A percentile compares a stretch with the other conserved stretches of the same genome.
These are phyloP conservation scores for Nemania bipapillata DNA, from an alignment of 2,329 filamentous ascomycete species.

Conservation along the genomic window DNA sequence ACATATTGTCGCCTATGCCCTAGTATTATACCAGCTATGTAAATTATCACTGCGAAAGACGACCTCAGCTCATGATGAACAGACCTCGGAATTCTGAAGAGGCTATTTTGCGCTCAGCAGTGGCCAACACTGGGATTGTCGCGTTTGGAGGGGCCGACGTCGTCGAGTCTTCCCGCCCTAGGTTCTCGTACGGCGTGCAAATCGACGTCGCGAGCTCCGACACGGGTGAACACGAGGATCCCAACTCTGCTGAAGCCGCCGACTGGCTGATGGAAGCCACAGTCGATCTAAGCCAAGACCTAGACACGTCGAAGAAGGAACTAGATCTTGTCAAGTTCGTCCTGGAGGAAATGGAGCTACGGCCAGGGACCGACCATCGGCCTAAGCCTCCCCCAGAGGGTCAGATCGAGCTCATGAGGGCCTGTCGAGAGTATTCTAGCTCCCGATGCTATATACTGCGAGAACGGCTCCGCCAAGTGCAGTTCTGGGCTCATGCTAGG, in stretches of 20 bases:
- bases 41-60: not conserved
- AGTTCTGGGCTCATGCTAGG: slow-evolving; percentile 39
- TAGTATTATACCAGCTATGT: not conserved
- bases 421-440: slow-evolving; percentile 45
- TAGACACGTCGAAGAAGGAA: slow-evolving; percentile 46
- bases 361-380: slow-evolving; percentile 4
- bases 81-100: not conserved
- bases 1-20: not conserved
- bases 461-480: slow-evolving; percentile 44
- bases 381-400: slow-evolving; percentile 22
- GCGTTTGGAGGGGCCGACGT: not conserved
- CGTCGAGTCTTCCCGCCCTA: slow-evolving; percentile 17
- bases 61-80: not conserved
- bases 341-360: slow-evolving; percentile 39
- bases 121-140: not conserved
- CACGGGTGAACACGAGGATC: slow-evolving; percentile 1
- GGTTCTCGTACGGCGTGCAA: slow-evolving; percentile 31
- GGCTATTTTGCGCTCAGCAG: not conserved
- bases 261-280: slow-evolving; percentile 43
- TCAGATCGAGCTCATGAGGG: slow-evolving; percentile 40
- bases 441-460: slow-evolving; percentile 43
- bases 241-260: not conserved
- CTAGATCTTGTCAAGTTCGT: slow-evolving; percentile 43
- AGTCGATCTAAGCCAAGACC: slow-evolving; percentile 39
- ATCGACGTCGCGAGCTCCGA: slow-evolving; percentile 8